Evolutionary conservation across 2,329 filamentous ascomycete species (phyloP).

Genomic region (Alternaria brassicicola): DNA sequence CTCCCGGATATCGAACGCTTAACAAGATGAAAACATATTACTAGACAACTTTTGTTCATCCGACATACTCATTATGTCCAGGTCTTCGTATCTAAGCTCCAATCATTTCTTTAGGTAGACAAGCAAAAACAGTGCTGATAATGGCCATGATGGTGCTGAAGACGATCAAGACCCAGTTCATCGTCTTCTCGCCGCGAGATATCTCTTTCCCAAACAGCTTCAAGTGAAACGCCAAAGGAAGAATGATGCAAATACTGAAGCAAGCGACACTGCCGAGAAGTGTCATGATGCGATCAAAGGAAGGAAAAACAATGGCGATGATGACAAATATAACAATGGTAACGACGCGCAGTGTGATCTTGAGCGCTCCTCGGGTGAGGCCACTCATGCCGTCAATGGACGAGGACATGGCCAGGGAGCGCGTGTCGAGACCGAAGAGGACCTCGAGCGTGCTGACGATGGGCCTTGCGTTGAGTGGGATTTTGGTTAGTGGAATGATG

Average conservation of each 20-base stretch:
- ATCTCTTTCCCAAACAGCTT: slow-evolving; percentile 85
- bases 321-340: slow-evolving; percentile 74
- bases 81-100: slow-evolving; percentile 5
- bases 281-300: slow-evolving; percentile 89
- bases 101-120: slow-evolving; percentile 71
- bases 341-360: slow-evolving; percentile 66
- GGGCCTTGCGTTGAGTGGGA: slow-evolving; percentile 87
- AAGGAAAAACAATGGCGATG: slow-evolving; percentile 75
- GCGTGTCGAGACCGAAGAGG: slow-evolving; percentile 72
- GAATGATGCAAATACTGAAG: slow-evolving; percentile 91
- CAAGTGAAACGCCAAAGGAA: slow-evolving; percentile 87
- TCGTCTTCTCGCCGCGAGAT: slow-evolving; percentile 63
- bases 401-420: slow-evolving; percentile 58
- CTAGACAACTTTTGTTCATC: neutral
- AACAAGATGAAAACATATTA: neutral
- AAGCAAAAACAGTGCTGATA: slow-evolving; percentile 85
- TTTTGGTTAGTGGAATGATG: slow-evolving; percentile 93
- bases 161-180: slow-evolving; percentile 72
- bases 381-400: slow-evolving; percentile 60
- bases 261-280: slow-evolving; percentile 89
- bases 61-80: neutral
- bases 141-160: slow-evolving; percentile 72
- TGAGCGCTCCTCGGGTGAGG: slow-evolving; percentile 64
- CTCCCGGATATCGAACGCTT: slow-evolving; percentile 4
- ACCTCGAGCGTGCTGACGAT: slow-evolving; percentile 87